Conservation (phyloP, 2,329 filamentous ascomycete genomes). For the Paraphoma chrysanthemicola region DNA sequence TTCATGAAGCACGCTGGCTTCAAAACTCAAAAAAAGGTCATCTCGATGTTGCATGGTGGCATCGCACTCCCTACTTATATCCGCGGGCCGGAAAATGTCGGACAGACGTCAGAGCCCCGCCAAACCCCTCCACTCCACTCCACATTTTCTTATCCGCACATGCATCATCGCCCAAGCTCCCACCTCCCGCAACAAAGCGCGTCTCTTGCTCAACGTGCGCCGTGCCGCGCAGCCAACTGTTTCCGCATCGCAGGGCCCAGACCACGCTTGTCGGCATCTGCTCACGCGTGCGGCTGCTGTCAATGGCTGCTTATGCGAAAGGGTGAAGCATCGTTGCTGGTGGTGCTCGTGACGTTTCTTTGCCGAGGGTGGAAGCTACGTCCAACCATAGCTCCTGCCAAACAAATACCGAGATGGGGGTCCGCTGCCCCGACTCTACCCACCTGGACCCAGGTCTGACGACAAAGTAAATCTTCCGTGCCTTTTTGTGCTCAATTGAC, state of each 20-base stretch:
- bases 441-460: conserved; percentile 42
- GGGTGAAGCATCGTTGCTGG: conserved; percentile 20
- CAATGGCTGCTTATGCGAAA: conserved; percentile 10
- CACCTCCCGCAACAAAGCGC: conserved; percentile 33
- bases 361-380: conserved; percentile 41
- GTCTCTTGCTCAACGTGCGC: conserved; percentile 6
- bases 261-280: neutral
- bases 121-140: conserved; percentile 26
- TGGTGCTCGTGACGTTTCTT: conserved; percentile 33
- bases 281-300: neutral
- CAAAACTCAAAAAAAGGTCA: too few species aligned
- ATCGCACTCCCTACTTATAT: conserved; percentile 6
- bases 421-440: conserved; percentile 49
- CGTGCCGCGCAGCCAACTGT: neutral
- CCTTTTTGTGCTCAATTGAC: conserved; percentile 4
- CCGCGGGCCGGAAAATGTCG: conserved; percentile 41
- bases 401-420: conserved; percentile 40
- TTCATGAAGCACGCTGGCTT: too few species aligned
- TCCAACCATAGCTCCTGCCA: conserved; percentile 35
- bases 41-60: too few species aligned
- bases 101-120: conserved; percentile 24
- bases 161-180: conserved; percentile 26
- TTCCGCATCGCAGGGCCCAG: conserved; percentile 5
- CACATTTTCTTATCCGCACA: conserved; percentile 17
- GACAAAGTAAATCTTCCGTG: conserved; percentile 31